Base-by-base conservation (phyloP, 2,329 filamentous ascomycete species). In the Exophiala lecanii-corni region DNA sequence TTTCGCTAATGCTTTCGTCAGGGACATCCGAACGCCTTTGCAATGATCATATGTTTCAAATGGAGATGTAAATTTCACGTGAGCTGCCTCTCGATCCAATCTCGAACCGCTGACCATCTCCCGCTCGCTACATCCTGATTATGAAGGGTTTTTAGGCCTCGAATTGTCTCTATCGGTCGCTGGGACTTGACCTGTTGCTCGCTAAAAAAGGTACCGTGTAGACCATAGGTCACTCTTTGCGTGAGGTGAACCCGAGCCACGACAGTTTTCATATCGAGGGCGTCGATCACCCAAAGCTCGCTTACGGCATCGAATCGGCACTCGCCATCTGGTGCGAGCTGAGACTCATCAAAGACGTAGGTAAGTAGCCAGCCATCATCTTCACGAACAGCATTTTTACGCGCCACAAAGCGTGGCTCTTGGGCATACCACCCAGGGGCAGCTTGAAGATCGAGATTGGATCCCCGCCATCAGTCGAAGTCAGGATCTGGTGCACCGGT, bases 211-310 rank as follows among this genome's bases (percentile, higher is more conserved):
- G 67, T 69, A 3, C 78, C 79, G 57, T 84, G 82, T 36, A 86
- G 61, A 0, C 82, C 82, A 54, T 86, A 86, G 0, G 82, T 81
- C 1, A 86, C 81, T 9, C 82, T 63, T 52, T 84, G 81, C 2
- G 81, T 81, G 23, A 87, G 62, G 15, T 63, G 61, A 3, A 86
- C 69, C 45, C 68, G 72, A 4, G 73, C 77, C 3, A 83, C 69
- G 0, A 86, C 66, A 2, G 77, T 68, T 17, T 58, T 67, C 81
- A 87, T 86, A 2, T 68, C 68, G 47, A 59, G 72, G 0, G 81
- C 82, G 55, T 86, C 74, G 20, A 86, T 70, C 10, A 86, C 68
- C 82, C 82, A 87, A 0, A 86, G 64, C 59, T 86, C 81, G 21
- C 76, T 81, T 17, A 58, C 66, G 0, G 76, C 68, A 1, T 62